These are phyloP conservation scores for Neurospora africana DNA, from an alignment of 495 filamentous ascomycete genomes.

Conservation along the genomic window DNA sequence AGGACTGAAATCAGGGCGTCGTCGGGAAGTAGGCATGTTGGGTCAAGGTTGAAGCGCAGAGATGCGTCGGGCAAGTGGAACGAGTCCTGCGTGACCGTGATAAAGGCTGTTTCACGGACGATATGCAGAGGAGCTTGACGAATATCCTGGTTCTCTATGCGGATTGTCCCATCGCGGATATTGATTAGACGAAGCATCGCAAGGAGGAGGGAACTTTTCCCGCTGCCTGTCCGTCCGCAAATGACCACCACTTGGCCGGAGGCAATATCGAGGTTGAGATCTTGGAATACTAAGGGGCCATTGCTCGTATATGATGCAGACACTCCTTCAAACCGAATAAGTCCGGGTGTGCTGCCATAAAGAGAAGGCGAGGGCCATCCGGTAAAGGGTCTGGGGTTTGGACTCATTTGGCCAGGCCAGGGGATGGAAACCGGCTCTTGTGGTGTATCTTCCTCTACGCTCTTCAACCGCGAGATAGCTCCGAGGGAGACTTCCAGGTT, in stretches of 20 bases:
- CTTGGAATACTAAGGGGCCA: conserved; percentile 15
- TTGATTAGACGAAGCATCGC: conserved; percentile 27
- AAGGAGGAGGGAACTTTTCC: conserved; percentile 29
- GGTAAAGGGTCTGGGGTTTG: background rate
- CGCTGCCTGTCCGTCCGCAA: conserved; percentile 29
- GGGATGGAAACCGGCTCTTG: background rate
- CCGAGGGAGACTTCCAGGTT: conserved; percentile 43
- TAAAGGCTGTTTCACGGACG: conserved; percentile 24
- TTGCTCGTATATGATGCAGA: conserved; percentile 25
- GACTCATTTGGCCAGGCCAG: background rate
- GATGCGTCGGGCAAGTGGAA: conserved; percentile 25
- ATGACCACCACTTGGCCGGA: conserved; percentile 26
- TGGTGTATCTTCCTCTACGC: conserved; percentile 28
- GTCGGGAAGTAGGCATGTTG: background rate
- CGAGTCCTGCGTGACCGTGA: conserved; percentile 34
- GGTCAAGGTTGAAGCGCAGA: conserved; percentile 18
- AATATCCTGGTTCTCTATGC: conserved; percentile 27
- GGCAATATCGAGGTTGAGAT: conserved; percentile 22
- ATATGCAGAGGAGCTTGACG: conserved; percentile 11
- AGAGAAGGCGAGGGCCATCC: background rate
- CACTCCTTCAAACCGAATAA: conserved; percentile 18
- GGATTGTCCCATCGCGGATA: conserved; percentile 17
- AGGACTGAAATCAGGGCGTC: conserved; percentile 2
- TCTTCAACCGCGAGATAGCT: conserved; percentile 34
- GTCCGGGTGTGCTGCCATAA: background rate